A percentile compares a stretch with the other conserved stretches of the same genome.
Evolutionary conservation across 106 monocot species (phyloP).

Genomic region (Agapanthus africanus): DNA sequence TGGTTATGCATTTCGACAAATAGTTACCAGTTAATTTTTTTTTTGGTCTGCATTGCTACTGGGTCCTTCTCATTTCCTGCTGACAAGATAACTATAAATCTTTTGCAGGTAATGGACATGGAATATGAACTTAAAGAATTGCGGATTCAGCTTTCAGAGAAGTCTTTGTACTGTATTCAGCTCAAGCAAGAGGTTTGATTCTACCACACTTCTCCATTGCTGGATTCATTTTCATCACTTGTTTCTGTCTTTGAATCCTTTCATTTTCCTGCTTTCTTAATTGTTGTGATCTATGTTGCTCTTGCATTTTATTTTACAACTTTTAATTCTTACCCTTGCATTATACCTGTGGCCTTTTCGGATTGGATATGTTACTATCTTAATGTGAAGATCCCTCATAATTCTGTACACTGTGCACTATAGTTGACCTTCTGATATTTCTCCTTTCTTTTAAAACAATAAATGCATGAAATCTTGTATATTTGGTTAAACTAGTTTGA

Average conservation of each 20-base stretch:
- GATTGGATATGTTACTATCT: not conserved
- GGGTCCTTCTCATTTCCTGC: not conserved
- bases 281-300: not conserved
- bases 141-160: conserved; percentile 56
- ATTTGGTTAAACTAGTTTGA: not conserved
- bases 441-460: too few relatives aligned
- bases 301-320: not conserved
- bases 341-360: too few relatives aligned
- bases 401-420: too few relatives aligned
- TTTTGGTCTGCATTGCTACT: not conserved
- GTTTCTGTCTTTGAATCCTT: not conserved
- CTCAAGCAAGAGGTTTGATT: conserved; percentile 56
- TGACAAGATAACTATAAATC: not conserved
- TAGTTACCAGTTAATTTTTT: not conserved
- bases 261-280: not conserved
- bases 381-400: too few relatives aligned
- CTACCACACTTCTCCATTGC: not conserved
- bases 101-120: conserved; percentile 84
- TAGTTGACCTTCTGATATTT: too few relatives aligned
- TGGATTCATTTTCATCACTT: not conserved
- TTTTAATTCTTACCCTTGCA: not conserved
- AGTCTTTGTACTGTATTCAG: conserved; percentile 38
- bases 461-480: not conserved
- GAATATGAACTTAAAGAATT: conserved; percentile 77
- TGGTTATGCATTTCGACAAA: not conserved